Evolutionary conservation across 2,329 filamentous ascomycete species (phyloP), one percentile per base, ranked within the genome.

Genomic region (Laburnicola sp.): DNA sequence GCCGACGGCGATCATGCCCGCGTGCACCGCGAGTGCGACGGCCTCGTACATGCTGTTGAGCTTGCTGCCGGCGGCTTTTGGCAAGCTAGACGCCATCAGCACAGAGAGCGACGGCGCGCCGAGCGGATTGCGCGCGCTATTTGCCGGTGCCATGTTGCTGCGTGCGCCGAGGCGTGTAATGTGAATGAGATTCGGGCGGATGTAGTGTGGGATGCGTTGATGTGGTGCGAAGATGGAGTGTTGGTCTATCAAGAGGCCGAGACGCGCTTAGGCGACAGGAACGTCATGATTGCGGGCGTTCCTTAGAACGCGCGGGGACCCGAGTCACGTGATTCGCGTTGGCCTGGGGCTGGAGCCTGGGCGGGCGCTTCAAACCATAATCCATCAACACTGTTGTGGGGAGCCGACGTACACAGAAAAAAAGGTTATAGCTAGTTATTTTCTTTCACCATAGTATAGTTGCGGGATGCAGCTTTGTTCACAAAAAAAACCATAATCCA

Each of bases 11-110:
- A 83, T 71, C 85, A 97, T 89, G 64, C 86, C 91, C 3, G 90
- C 88, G 72, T 99, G 93, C 21, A 86, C 80, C 56, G 95, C 86
- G 23, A 97, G 82, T 11, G 90, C 91, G 54, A 97, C 78, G 41
- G 88, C 90, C 75, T 97, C 92, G 70, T 88, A 90, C 0, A 87
- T 82, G 51, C 82, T 86, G 59, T 86, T 85, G 27, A 92, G 62
- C 58, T 75, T 70, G 38, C 75, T 68, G 1, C 63, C 64, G 8
- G 65, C 59, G 32, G 69, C 62, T 52, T 66, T 66, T 1, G 78
- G 75, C 38, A 80, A 62, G 34, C 74, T 76, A 27, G 69, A 63
- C 31, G 74, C 71, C 71, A 80, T 79, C 59, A 75, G 68, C 23
- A 65, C 58, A 28, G 74, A 67, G 42, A 80, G 71, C 9, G 72